Base-by-base conservation (phyloP, 129 eudicot species). In the Arctium minus region DNA sequence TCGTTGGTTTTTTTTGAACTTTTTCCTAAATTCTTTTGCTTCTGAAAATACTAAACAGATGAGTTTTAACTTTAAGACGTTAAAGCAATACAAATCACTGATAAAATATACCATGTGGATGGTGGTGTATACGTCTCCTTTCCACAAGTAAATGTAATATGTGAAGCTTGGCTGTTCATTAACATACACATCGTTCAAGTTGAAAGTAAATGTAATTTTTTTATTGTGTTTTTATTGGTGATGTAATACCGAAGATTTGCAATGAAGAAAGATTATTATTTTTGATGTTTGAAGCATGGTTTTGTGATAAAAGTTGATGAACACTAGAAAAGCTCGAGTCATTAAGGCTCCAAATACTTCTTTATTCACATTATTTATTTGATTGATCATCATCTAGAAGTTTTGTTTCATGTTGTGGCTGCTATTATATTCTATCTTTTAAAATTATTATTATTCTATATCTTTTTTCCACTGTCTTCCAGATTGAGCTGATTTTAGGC, bases 401-500 rank as follows among this genome's bases (percentile, higher is more conserved):
- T 72, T 73, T 32, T 64, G 38, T 85, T n/a, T 27, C 30, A 53
- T 73, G 77, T 48, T 33, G 40, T 75, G 81, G 29, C 30, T 85
- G 74, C 48, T 77, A 35, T 72, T 37, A 42, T 27, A 18, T 46
- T 29, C 4, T 75, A 39, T 48, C 1, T 8, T 30, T 2, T 64
- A 80, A 5, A 46, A 31, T 36, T 5, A 13, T 22, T 5, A 13
- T 22, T 81, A 38, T 1, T 42, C 80, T 73, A 53, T 32, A 29
- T 35, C 6, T 7, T 40, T 46, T 74, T 72, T 31, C 39, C 56
- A 75, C 37, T 39, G 8, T 37, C 50, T 79, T 82, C 32, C 94
- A 96, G 99, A 96, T 96, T 76, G 95, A 91, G 77, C 90, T 96
- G 76, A 79, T 81, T 85, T 87, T 96, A 82, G 99, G 98, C 10